Evolutionary conservation across 164 flowering plant genomes (phyloP), one percentile per base, ranked within the genome.

Genomic region (Macadamia integrifolia): DNA sequence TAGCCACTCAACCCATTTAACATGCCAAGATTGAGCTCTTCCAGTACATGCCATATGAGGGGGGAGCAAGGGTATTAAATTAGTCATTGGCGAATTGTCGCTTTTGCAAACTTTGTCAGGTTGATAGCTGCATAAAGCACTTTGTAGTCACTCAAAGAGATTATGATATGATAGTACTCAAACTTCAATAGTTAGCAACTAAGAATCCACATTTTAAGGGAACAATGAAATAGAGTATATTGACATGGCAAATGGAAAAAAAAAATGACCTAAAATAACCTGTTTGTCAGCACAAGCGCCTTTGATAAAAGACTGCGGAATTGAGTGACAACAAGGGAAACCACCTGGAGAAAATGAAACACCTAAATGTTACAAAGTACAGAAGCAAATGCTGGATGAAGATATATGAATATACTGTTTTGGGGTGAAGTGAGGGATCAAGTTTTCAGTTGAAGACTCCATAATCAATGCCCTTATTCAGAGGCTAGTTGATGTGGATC

Each of bases 231-330:
- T 1, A 46, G 9, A 46, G 9, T 46, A 46, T 8, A 46, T 46
- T 46, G 50, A 8, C 13, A 8, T 30, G 29, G 29, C 44, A 17
- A n/a, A 65, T 52, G 40, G 4, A 32, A 46, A 14, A 65, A 60
- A 4, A 15, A 6, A 58, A 46, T 32, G 32, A 17, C 60, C 11
- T 0, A 57, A 32, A 66, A 48, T 49, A 65, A 94, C 99, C 98
- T 92, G 86, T 87, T 88, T 58, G 98, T 94, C 56, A 92, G 81
- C 53, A 80, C 79, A 10, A 94, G 97, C 46, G 91, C 98, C 79
- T 87, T 88, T 1, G 99, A 90, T 29, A 94, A 79, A 77, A 76
- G 72, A 74, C 87, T 85, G 58, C 98, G 92, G 64, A 89, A 94
- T 64, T 88, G 90, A 57, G 93, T 81, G 68, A 80, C 87, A 72